A percentile compares a stretch with the other conserved stretches of the same genome.
These are phyloP conservation scores for Scalesia atractyloides DNA, from an alignment of 129 eudicot genomes.

Conservation along the genomic window DNA sequence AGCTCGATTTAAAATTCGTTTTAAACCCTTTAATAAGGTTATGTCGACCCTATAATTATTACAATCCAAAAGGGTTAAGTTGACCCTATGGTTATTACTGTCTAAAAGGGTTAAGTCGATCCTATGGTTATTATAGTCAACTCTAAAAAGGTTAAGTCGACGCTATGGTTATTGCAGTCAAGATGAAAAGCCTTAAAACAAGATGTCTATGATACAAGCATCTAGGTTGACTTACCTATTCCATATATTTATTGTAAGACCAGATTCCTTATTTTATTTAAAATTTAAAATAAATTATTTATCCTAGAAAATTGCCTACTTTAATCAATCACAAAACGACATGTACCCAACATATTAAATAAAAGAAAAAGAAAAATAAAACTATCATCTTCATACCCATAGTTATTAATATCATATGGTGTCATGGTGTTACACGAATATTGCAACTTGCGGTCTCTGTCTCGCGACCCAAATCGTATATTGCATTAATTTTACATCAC, in stretches of 20 bases:
- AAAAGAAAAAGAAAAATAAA: not conserved
- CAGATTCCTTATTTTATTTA: not conserved
- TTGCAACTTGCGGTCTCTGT: conserved; percentile 14
- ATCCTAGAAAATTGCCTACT: not conserved
- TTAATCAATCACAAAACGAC: not conserved
- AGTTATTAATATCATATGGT: not conserved
- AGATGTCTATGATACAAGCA: not conserved
- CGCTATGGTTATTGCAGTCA: not conserved
- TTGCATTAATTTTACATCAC: conserved; percentile 3
- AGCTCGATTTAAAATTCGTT: too few relatives aligned
- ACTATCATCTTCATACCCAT: not conserved
- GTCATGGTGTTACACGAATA: not conserved
- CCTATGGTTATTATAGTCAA: too few relatives aligned
- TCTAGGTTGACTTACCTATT: not conserved
- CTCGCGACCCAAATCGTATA: conserved; percentile 7
- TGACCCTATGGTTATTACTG: too few relatives aligned
- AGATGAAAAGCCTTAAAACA: not conserved
- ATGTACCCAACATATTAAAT: not conserved
- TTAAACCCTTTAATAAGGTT: too few relatives aligned
- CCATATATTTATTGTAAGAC: too few relatives aligned
- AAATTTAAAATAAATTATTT: not conserved
- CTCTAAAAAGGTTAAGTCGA: too few relatives aligned
- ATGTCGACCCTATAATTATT: too few relatives aligned
- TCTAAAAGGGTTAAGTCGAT: too few relatives aligned
- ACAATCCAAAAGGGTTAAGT: too few relatives aligned